Conservation (phyloP, 2,329 filamentous ascomycete genomes). For the Epichloe gansuensis region DNA sequence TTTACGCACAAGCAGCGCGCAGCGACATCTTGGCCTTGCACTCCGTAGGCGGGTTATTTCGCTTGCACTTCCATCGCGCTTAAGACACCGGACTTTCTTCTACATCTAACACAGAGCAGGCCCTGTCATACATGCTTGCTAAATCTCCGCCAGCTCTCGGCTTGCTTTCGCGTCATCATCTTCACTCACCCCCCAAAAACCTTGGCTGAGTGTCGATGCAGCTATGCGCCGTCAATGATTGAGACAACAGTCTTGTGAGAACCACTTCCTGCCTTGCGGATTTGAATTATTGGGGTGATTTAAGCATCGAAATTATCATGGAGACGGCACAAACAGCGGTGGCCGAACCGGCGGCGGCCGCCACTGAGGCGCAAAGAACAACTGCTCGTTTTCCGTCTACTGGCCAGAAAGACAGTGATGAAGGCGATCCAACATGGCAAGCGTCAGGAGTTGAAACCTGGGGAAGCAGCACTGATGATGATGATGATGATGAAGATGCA, state of each 20-base stretch:
- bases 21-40: too few relatives aligned
- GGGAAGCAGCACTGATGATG: slow-evolving; percentile 1
- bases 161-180: too few relatives aligned
- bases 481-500: not conserved
- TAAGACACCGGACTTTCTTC: too few relatives aligned
- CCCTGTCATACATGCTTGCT: too few relatives aligned
- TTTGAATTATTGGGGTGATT: too few relatives aligned
- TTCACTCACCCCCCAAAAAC: too few relatives aligned
- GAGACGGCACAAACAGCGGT: not conserved
- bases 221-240: not conserved
- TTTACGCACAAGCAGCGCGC: not conserved
- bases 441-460: not conserved
- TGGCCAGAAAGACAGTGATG: not conserved
- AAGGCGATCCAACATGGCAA: not conserved
- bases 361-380: not conserved
- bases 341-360: not conserved
- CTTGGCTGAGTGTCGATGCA: not conserved
- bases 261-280: too few relatives aligned
- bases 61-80: too few relatives aligned
- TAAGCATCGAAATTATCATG: not conserved
- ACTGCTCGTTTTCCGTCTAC: not conserved
- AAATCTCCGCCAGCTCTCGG: too few relatives aligned
- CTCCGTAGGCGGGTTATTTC: too few relatives aligned
- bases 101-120: too few relatives aligned
- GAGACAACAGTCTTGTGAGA: too few relatives aligned